phyloP scores from a whole-genome alignment of 2,329 filamentous ascomycete genomes.

The Byssochlamys sp. region DNA sequence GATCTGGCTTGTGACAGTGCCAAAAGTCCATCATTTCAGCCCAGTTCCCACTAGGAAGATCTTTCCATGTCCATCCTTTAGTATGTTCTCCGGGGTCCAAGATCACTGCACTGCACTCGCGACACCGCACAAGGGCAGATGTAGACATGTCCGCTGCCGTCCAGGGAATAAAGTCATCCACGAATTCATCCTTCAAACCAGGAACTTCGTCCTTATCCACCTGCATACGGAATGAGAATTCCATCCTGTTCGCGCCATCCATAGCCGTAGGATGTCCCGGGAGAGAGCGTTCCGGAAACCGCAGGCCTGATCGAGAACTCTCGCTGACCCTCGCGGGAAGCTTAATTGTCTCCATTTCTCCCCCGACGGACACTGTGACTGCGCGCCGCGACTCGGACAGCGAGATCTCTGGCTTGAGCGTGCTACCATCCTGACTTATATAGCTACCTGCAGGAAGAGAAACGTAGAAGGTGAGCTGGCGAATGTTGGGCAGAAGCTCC shows the following conservation, averaged over 20 bases:
- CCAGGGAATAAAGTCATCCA: constrained; percentile 29
- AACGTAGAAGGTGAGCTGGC: constrained; percentile 49
- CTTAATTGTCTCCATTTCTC: constrained; percentile 34
- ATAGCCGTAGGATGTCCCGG: background rate
- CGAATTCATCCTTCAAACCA: constrained; percentile 13
- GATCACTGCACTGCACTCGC: constrained; percentile 24
- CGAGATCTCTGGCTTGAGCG: constrained; percentile 14
- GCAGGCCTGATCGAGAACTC: constrained; percentile 15
- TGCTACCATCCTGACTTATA: background rate
- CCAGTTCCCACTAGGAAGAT: constrained; percentile 93
- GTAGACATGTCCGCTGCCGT: constrained; percentile 29
- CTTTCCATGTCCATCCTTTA: constrained; percentile 61
- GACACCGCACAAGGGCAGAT: constrained; percentile 28
- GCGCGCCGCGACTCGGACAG: constrained; percentile 27
- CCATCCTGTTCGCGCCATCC: constrained; percentile 21
- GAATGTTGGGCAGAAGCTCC: constrained; percentile 52
- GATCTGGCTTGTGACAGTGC: constrained; percentile 89
- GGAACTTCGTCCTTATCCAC: constrained; percentile 33
- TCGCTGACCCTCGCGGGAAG: constrained; percentile 36
- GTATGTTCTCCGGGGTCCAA: constrained; percentile 10
- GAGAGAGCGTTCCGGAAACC: constrained; percentile 3
- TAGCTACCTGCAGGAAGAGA: constrained; percentile 28
- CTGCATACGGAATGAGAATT: constrained; percentile 47
- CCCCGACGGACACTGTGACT: constrained; percentile 25
- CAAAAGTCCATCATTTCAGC: constrained; percentile 99